These are phyloP conservation scores for Castanea mollissima DNA, from an alignment of 306 rosid genomes.

Conservation along the genomic window DNA sequence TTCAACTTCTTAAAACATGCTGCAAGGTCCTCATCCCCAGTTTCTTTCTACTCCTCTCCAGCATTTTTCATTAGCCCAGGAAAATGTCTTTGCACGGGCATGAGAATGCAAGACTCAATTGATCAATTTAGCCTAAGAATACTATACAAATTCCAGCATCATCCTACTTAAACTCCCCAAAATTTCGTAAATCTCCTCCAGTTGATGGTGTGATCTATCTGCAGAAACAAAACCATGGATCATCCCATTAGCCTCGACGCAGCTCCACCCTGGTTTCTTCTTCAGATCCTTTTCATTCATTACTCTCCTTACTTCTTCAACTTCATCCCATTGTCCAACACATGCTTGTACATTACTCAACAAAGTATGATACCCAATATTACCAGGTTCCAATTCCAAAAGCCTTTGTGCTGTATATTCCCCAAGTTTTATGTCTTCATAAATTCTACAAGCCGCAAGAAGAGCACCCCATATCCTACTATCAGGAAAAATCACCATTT, in stretches of 20 bases:
- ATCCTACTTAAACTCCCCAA: slow-evolving; percentile 28
- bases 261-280: slow-evolving; percentile 68
- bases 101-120: neutral
- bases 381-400: slow-evolving; percentile 56
- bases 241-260: slow-evolving; percentile 37
- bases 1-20: slow-evolving; percentile 43
- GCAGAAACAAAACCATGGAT: slow-evolving; percentile 51
- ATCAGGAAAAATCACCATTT: slow-evolving; percentile 39
- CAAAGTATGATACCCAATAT: slow-evolving; percentile 47
- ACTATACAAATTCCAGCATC: neutral
- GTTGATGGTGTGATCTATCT: slow-evolving; percentile 39
- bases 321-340: slow-evolving; percentile 53
- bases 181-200: slow-evolving; percentile 31
- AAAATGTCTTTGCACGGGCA: neutral
- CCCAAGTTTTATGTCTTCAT: slow-evolving; percentile 36
- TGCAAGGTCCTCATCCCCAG: slow-evolving; percentile 69
- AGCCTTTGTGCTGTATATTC: slow-evolving; percentile 51
- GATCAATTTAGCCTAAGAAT: neutral
- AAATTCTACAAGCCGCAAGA: slow-evolving; percentile 51
- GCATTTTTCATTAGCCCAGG: neutral
- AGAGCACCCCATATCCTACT: slow-evolving; percentile 67
- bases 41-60: slow-evolving; percentile 69
- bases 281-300: slow-evolving; percentile 48
- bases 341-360: slow-evolving; percentile 58
- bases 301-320: slow-evolving; percentile 46